phyloP scores from a whole-genome alignment of 352 stramenopile species.

The Pythium scleroteichum region DNA sequence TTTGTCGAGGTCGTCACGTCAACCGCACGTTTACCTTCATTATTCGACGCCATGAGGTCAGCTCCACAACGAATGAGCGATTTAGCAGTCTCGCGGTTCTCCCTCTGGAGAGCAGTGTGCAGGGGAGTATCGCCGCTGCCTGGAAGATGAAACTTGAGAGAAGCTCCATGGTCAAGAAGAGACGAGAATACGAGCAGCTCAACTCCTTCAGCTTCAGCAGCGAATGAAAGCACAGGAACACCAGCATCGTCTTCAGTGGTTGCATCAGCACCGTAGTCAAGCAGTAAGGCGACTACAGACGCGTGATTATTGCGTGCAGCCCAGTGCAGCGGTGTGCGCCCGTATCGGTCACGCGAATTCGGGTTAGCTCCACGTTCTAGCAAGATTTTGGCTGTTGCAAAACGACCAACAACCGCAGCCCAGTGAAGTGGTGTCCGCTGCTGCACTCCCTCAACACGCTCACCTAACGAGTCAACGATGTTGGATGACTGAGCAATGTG shows the following conservation, averaged over 20 bases:
- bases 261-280: conserved; percentile 45
- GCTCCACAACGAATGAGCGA: conserved; percentile 71
- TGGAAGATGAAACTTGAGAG: conserved; percentile 40
- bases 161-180: conserved; percentile 44
- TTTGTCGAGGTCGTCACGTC: conserved; percentile 82
- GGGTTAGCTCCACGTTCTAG: conserved; percentile 48
- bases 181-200: conserved; percentile 42
- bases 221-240: conserved; percentile 62
- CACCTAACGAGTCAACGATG: conserved; percentile 52
- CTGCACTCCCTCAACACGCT: conserved; percentile 63
- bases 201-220: conserved; percentile 62
- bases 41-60: conserved; percentile 71
- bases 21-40: conserved; percentile 59
- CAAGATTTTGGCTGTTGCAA: conserved; percentile 37
- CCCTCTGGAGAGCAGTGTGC: conserved; percentile 67
- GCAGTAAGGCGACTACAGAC: conserved; percentile 49
- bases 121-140: conserved; percentile 64
- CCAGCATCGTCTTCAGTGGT: conserved; percentile 46
- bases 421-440: conserved; percentile 72
- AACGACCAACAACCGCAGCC: conserved; percentile 58
- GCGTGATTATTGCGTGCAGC: conserved; percentile 68
- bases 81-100: conserved; percentile 67
- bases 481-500: conserved; percentile 15
- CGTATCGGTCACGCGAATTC: conserved; percentile 59
- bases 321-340: conserved; percentile 75